Evolutionary conservation across 1,139 yeast species (phyloP).

Genomic region (Kazachstania sp.): DNA sequence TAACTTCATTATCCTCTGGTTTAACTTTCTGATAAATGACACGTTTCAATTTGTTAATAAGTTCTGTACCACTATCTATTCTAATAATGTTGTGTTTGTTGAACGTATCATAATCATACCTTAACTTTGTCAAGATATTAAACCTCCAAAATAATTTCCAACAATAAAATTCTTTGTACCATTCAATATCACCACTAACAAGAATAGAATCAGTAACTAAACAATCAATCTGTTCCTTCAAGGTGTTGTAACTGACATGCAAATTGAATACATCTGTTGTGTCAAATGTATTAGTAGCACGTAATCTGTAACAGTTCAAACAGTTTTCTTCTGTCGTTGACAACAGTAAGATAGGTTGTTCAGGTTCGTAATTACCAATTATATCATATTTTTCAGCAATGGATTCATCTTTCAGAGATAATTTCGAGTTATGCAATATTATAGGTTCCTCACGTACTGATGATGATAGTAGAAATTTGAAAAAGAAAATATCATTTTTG

Average conservation of each 20-base stretch:
- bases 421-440: constrained; percentile 15
- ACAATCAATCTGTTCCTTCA: constrained; percentile 23
- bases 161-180: constrained; percentile 16
- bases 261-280: constrained; percentile 19
- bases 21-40: constrained; percentile 6
- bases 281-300: constrained; percentile 11
- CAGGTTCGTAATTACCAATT: constrained; percentile 17
- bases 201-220: constrained; percentile 24
- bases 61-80: constrained; percentile 1
- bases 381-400: constrained; percentile 12
- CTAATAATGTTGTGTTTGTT: constrained; percentile 9
- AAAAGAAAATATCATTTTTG: constrained; percentile 22
- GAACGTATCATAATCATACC: constrained; percentile 19
- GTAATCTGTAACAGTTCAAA: constrained; percentile 21
- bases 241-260: constrained; percentile 18
- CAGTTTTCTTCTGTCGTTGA: constrained; percentile 18
- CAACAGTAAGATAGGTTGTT: constrained; percentile 13
- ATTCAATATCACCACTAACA: constrained; percentile 22
- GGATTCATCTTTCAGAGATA: constrained; percentile 6
- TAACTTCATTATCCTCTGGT: constrained; percentile 9
- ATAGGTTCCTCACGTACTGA: constrained; percentile 22
- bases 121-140: constrained; percentile 15
- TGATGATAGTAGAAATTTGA: constrained; percentile 26
- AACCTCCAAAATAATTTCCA: constrained; percentile 24
- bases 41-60: background rate